Evolutionary conservation across 192 early-diverging fungal species (phyloP), one percentile per base, ranked within the genome.

Genomic region (Coemansia sp.): DNA sequence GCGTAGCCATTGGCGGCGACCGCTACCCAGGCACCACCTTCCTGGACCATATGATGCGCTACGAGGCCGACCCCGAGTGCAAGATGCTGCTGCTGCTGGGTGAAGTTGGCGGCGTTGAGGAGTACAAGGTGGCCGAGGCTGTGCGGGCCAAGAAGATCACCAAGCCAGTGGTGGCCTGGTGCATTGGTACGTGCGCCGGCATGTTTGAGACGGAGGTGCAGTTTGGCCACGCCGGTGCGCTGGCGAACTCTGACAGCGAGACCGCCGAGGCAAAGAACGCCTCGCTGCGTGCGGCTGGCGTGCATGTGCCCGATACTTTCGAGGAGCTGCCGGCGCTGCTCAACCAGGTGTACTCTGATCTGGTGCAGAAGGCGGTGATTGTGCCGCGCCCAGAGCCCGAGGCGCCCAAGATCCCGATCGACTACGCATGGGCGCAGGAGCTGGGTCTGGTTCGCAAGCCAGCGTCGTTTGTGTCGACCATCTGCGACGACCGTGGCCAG

Each of bases 121-220:
- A 98, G 78, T 96, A 96, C 90, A 80, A 85, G 72, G 90, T 98
- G 14, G 91, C 93, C 64, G 88, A 95, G 72, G 96, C 96, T 16
- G 87, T 98, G 60, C 88, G 90, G 68, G 83, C 88, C 56, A 89
- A 89, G 27, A 84, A 84, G 43, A 98, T 98, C 82, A 94, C 89
- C 72, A 98, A 98, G 87, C 96, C 96, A n/a, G 91, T 98, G 17
- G 91, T 98, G 56, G 96, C 96, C 7, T 98, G 96, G 96, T 94
- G 93, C 84, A 98, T 98, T 75, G 96, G 96, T 67, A 98, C 96
- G 31, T 98, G 96, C 78, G 96, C 94, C 29, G 95, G 91, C 83
- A 97, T 98, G 92, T 98, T 98, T 85, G 90, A 90, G 50, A 98
- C 96, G 19, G 95, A 97, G 82, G 91, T 98, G 48, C 96, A 98